These are phyloP conservation scores for Coniella lustricola DNA, from an alignment of 2,329 filamentous ascomycete genomes.

Conservation along the genomic window DNA sequence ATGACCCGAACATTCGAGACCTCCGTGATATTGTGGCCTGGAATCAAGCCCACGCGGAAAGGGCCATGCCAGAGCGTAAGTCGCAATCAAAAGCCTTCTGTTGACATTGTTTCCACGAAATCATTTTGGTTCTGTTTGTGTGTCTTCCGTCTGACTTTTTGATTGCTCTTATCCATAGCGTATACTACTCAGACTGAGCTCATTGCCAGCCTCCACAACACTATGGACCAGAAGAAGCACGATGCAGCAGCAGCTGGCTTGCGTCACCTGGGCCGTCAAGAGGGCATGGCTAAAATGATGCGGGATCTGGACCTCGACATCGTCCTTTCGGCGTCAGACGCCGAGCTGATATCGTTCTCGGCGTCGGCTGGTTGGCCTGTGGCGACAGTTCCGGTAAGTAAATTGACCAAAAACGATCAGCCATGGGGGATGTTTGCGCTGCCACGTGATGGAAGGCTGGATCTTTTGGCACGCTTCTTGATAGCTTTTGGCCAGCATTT, in stretches of 20 bases:
- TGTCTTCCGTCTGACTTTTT: no score
- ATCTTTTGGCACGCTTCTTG: slow-evolving; percentile 21
- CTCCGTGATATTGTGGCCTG: slow-evolving; percentile 20
- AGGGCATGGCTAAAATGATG: slow-evolving; percentile 14
- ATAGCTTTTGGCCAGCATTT: slow-evolving; percentile 14
- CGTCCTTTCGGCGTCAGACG: slow-evolving; percentile 19
- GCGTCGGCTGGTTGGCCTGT: slow-evolving; percentile 22
- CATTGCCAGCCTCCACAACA: slow-evolving; percentile 12
- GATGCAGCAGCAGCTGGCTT: slow-evolving; percentile 8
- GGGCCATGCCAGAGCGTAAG: slow-evolving; percentile 19
- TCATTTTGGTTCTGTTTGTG: no score
- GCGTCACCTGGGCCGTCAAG: slow-evolving; percentile 8
- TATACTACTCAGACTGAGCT: slow-evolving; percentile 15
- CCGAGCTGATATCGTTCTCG: slow-evolving; percentile 15
- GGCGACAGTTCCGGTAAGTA: slow-evolving; percentile 22
- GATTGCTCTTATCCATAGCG: neutral
- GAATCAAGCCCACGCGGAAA: slow-evolving; percentile 18
- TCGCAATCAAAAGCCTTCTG: neutral
- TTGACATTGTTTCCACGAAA: no score
- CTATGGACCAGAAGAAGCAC: slow-evolving; percentile 12
- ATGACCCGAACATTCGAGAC: slow-evolving; percentile 10
- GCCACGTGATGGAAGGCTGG: slow-evolving; percentile 18
- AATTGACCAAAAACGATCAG: slow-evolving; percentile 19
- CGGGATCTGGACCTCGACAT: slow-evolving; percentile 16
- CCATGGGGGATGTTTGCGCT: slow-evolving; percentile 23